phyloP scores from a whole-genome alignment of 2,329 filamentous ascomycete species.

The Geosmithia morbida region DNA sequence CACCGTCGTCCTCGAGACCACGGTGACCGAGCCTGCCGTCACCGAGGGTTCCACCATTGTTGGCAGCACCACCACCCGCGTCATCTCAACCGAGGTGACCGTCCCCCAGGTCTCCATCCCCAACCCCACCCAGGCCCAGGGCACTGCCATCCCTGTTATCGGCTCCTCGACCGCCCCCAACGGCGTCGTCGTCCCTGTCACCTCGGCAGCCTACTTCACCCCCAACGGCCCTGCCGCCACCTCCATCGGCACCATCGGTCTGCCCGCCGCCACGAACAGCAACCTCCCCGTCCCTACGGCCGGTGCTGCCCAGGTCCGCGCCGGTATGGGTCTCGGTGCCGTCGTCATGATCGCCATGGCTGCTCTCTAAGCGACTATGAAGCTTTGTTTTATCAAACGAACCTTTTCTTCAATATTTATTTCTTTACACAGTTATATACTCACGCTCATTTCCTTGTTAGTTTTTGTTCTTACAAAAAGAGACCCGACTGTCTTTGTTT shows the following conservation, averaged over 20 bases:
- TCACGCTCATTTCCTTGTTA: too few relatives aligned
- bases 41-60: slow-evolving; percentile 31
- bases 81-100: slow-evolving; percentile 34
- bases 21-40: slow-evolving; percentile 35
- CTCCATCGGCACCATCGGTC: slow-evolving; percentile 8
- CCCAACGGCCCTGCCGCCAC: slow-evolving; percentile 8
- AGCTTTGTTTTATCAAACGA: too few relatives aligned
- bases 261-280: slow-evolving; percentile 6
- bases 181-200: slow-evolving; percentile 6
- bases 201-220: slow-evolving; percentile 9
- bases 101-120: slow-evolving; percentile 33
- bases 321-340: slow-evolving; percentile 30
- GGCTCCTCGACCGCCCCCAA: slow-evolving; percentile 20
- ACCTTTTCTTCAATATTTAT: too few relatives aligned
- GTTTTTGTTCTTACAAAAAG: slow-evolving; percentile 5
- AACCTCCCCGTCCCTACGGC: slow-evolving; percentile 12
- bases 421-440: too few relatives aligned
- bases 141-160: slow-evolving; percentile 28
- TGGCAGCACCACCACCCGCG: slow-evolving; percentile 28
- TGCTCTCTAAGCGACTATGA: slow-evolving; percentile 28
- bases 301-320: slow-evolving; percentile 21
- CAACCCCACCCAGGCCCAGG: slow-evolving; percentile 1
- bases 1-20: slow-evolving; percentile 31
- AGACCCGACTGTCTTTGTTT: not conserved
- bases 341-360: slow-evolving; percentile 27